These are phyloP conservation scores for Medicago arabica DNA, from an alignment of 306 rosid genomes.

Conservation along the genomic window DNA sequence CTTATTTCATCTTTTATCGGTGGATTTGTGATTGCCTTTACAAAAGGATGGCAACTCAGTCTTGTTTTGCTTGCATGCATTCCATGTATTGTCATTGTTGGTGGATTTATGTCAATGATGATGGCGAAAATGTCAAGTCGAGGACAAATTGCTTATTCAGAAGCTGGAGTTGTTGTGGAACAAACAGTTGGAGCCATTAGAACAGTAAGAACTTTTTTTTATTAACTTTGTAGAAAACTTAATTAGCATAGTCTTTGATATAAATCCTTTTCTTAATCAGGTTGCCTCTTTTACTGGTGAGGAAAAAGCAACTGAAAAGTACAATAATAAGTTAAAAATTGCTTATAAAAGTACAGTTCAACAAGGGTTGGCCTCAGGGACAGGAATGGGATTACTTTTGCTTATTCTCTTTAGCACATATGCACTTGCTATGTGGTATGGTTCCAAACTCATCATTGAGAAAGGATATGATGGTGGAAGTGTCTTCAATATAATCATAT, in stretches of 20 bases:
- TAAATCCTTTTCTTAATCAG: conserved; percentile 37
- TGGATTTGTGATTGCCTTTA: conserved; percentile 68
- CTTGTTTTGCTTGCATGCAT: conserved; percentile 65
- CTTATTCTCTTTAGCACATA: conserved; percentile 60
- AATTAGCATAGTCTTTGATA: conserved; percentile 10
- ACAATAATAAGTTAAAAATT: conserved; percentile 58
- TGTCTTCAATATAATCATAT: conserved; percentile 63
- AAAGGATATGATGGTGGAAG: conserved; percentile 76
- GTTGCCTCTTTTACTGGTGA: conserved; percentile 93
- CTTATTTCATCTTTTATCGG: conserved; percentile 67
- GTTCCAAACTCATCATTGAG: conserved; percentile 68
- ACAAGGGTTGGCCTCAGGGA: conserved; percentile 74
- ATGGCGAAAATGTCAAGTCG: conserved; percentile 72
- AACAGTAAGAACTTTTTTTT: conserved; percentile 56
- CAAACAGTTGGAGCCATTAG: conserved; percentile 83
- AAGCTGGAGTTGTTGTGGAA: conserved; percentile 82
- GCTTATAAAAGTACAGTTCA: conserved; percentile 59
- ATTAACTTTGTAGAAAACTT: not conserved
- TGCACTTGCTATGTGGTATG: conserved; percentile 87
- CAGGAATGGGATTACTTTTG: conserved; percentile 65
- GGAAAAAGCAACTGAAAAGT: conserved; percentile 67
- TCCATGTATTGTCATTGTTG: conserved; percentile 63
- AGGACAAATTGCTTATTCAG: conserved; percentile 80
- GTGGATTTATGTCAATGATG: conserved; percentile 52
- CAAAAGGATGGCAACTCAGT: conserved; percentile 74